Base-by-base conservation (phyloP, 75 land plant species). In the Pinus taeda region DNA sequence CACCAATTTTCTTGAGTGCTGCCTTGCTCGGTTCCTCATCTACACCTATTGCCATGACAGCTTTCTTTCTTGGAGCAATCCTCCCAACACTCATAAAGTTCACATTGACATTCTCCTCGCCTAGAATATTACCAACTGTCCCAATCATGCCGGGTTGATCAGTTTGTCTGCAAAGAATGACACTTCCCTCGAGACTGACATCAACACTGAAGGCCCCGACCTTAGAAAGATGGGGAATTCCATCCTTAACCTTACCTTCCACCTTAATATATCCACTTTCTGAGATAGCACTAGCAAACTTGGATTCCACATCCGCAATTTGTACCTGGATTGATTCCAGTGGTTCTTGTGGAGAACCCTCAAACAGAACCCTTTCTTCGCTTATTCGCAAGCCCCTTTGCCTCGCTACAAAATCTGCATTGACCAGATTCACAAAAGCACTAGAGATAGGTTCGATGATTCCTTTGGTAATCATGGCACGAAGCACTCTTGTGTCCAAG, bases 381-480 rank as follows among this genome's bases (percentile, higher is more conserved):
- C 78, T 89, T 26, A 96, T 88, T 20, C 85, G 80, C 45, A 96
- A 71, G 30, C 98, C 98, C 56, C 86, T 89, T 59, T 96, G 92
- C 79, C 90, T 93, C 36, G 97, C 94, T 0, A 83, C 81, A 64
- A 85, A 92, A 76, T 96, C 98, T 29, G 98, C 96, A 87, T 96
- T 96, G 22, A 96, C 97, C 9, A 94, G 84, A 81, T 96, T 96
- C 74, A 96, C 81, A 58, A 80, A 81, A 0, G 86, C 70, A 57
- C 79, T 86, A 1, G 98, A 91, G 71, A 92, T 90, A 5, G 98
- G 98, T 78, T 96, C 98, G 18, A 94, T 84, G 18, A 96, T 79
- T 49, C 98, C 98, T 76, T 96, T 94, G 17, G 81, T 91, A 73
- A 94, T 81, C 98, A 96, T 96, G 60, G 97, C 94, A 18, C 97